These are phyloP conservation scores for Tilletiaria anomala DNA, from an alignment of 1,284 basidiomycete genomes.

Conservation along the genomic window DNA sequence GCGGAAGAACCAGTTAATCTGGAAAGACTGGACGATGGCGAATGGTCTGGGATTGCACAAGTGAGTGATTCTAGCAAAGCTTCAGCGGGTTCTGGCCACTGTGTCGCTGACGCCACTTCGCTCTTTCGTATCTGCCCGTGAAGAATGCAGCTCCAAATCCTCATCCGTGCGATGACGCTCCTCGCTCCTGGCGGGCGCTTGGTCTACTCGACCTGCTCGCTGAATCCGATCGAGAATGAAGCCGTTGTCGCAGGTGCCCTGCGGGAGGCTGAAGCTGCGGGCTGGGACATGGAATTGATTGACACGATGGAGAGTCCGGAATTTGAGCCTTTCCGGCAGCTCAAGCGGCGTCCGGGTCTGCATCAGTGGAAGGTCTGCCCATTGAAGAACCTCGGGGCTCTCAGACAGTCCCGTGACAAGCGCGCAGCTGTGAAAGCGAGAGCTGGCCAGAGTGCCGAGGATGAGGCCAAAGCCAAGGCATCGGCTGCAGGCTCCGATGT, in stretches of 20 bases:
- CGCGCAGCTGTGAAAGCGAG: no score
- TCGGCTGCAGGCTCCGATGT: not conserved
- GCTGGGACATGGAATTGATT: conserved; percentile 59
- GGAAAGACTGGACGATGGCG: conserved; percentile 76
- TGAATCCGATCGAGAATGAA: conserved; percentile 96
- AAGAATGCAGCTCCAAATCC: conserved; percentile 79
- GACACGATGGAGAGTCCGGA: conserved; percentile 43
- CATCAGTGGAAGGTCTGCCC: conserved; percentile 34
- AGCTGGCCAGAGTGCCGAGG: no score
- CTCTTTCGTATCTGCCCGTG: no score
- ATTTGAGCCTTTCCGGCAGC: conserved; percentile 57
- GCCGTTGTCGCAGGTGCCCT: conserved; percentile 70
- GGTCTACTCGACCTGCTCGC: conserved; percentile 94
- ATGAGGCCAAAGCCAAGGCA: not conserved
- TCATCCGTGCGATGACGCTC: conserved; percentile 79
- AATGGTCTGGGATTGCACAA: conserved; percentile 81
- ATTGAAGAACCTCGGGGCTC: no score
- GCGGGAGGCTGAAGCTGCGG: conserved; percentile 9
- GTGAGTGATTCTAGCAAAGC: conserved; percentile 45
- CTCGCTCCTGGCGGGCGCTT: conserved; percentile 73
- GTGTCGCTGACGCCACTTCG: no score
- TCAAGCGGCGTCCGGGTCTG: conserved; percentile 49
- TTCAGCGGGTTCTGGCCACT: not conserved
- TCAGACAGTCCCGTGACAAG: no score
- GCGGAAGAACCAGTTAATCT: conserved; percentile 86